These are phyloP conservation scores for Myotisia sp. DNA, from an alignment of 2,329 filamentous ascomycete species.

Conservation along the genomic window DNA sequence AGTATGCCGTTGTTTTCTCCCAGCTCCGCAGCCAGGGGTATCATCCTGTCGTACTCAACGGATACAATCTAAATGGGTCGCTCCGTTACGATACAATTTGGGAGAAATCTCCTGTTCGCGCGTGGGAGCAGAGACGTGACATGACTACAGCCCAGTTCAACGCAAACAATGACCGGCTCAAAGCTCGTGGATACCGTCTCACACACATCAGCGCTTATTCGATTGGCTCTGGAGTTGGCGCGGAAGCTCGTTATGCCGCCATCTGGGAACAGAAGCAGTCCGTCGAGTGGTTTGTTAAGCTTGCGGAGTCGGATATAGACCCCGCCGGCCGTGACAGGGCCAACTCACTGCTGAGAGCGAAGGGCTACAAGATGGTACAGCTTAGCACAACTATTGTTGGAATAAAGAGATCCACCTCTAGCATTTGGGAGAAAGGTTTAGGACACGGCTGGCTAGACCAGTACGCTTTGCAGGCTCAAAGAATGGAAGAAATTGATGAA, in stretches of 20 bases:
- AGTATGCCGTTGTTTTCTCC: slow-evolving; percentile 7
- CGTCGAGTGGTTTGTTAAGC: too few species aligned
- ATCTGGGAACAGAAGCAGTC: slow-evolving; percentile 11
- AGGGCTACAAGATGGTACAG: too few species aligned
- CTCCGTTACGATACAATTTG: slow-evolving; percentile 10
- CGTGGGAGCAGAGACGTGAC: slow-evolving; percentile 6
- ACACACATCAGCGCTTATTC: slow-evolving; percentile 8
- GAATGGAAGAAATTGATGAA: too few species aligned
- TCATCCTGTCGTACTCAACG: slow-evolving; percentile 8
- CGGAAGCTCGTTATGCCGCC: slow-evolving; percentile 7
- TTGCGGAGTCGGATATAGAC: too few species aligned
- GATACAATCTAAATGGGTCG: slow-evolving; percentile 7
- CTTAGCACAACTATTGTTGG: too few species aligned
- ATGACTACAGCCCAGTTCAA: slow-evolving; percentile 5
- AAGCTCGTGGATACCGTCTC: slow-evolving; percentile 7
- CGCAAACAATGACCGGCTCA: slow-evolving; percentile 4
- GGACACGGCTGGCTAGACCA: too few species aligned
- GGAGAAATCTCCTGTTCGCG: slow-evolving; percentile 6
- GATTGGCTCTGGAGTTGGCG: slow-evolving; percentile 7
- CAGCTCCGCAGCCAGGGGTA: slow-evolving; percentile 7
- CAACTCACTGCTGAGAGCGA: too few species aligned
- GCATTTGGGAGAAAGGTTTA: too few species aligned
- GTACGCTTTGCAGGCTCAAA: too few species aligned
- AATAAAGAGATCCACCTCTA: too few species aligned
- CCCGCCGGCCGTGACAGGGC: too few species aligned